These are phyloP conservation scores for Colletotrichum falcatum DNA, from an alignment of 2,329 filamentous ascomycete genomes.

Conservation along the genomic window DNA sequence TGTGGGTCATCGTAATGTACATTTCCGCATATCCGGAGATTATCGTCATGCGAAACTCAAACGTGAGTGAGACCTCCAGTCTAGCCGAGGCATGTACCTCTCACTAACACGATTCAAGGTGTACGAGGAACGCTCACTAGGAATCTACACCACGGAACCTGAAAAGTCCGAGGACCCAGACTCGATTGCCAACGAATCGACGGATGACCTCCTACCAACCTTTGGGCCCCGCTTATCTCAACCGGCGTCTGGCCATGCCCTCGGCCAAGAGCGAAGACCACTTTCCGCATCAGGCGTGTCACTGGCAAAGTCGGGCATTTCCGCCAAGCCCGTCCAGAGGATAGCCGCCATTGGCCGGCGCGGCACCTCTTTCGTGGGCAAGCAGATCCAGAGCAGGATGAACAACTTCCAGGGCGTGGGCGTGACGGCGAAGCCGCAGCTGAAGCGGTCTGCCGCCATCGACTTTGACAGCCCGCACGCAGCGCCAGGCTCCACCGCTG, in stretches of 20 bases:
- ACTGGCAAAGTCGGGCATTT: constrained; percentile 54
- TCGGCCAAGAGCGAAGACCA: constrained; percentile 18
- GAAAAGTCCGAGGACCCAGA: constrained; percentile 44
- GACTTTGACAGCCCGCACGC: constrained; percentile 22
- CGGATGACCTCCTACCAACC: constrained; percentile 42
- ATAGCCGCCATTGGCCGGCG: constrained; percentile 41
- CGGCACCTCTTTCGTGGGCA: constrained; percentile 60
- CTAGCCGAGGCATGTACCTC: not conserved
- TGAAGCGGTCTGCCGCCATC: constrained; percentile 28
- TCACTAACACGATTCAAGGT: constrained; percentile 59
- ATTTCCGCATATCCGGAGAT: constrained; percentile 72
- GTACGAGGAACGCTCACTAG: constrained; percentile 76
- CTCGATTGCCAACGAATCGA: constrained; percentile 41
- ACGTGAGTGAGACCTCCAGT: constrained; percentile 2
- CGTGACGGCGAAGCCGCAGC: constrained; percentile 45
- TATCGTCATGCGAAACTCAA: constrained; percentile 73
- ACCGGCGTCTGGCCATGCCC: not conserved
- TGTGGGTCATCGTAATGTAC: constrained; percentile 76
- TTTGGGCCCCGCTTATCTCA: constrained; percentile 33
- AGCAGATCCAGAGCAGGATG: constrained; percentile 63
- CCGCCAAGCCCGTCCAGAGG: constrained; percentile 56
- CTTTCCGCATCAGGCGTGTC: constrained; percentile 42
- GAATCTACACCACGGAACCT: constrained; percentile 63
- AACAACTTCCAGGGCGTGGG: constrained; percentile 60
- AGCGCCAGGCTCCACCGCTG: constrained; percentile 33